phyloP scores from a whole-genome alignment of 345 rosid genomes.

The Eucalyptus albens region DNA sequence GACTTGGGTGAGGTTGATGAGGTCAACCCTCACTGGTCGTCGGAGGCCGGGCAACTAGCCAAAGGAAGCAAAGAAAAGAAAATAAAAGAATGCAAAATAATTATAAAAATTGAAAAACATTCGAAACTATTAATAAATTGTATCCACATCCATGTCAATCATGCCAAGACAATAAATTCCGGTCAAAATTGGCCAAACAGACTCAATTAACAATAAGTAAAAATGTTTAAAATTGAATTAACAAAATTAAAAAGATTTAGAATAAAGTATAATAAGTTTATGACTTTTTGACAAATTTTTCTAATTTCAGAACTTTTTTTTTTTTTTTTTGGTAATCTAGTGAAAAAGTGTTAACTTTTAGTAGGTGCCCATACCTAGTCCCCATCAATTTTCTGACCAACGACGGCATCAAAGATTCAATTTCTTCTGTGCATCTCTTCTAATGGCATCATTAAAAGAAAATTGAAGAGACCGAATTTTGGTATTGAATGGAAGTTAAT shows the following conservation, averaged over 20 bases:
- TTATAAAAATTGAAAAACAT: no score
- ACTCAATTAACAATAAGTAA: no score
- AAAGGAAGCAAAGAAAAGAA: no score
- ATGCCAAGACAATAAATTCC: accelerated
- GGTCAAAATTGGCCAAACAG: accelerated
- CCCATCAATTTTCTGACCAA: not conserved
- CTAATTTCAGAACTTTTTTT: accelerated
- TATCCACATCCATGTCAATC: no score
- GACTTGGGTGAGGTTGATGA: no score
- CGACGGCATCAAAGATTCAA: not conserved
- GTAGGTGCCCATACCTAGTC: not conserved
- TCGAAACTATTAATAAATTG: no score
- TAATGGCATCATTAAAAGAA: not conserved
- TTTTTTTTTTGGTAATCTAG: no score
- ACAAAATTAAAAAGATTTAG: no score
- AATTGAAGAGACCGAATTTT: no score
- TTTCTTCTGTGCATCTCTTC: not conserved
- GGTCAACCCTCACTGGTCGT: accelerated
- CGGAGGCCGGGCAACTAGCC: accelerated
- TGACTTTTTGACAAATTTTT: accelerated
- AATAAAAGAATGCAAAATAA: accelerated
- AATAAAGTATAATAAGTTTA: no score
- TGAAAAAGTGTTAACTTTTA: not conserved
- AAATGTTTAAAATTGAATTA: no score
- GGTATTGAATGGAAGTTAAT: not conserved